A percentile compares a stretch with the other conserved stretches of the same genome.
Conservation (phyloP, 2,329 filamentous ascomycete species). For the Aureobasidium sp. region DNA sequence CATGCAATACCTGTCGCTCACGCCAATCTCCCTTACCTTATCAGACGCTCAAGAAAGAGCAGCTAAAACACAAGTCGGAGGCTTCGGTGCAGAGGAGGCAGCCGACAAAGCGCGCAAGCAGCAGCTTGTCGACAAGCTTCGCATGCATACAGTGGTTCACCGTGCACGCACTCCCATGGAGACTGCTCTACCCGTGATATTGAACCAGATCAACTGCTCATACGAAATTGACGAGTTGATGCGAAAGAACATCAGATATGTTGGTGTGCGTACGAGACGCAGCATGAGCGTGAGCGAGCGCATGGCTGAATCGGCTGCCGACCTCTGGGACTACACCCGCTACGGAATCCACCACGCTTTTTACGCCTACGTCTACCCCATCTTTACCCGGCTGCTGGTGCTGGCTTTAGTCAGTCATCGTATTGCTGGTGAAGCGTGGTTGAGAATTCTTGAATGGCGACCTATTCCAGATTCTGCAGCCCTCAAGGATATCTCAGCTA, state of each 20-base stretch:
- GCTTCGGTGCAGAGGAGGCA: slow-evolving; percentile 65
- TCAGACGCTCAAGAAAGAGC: slow-evolving; percentile 37
- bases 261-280: slow-evolving; percentile 67
- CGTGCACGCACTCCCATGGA: slow-evolving; percentile 75
- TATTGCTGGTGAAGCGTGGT: slow-evolving; percentile 67
- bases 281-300: slow-evolving; percentile 88
- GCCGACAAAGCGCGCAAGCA: slow-evolving; percentile 53
- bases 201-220: slow-evolving; percentile 94
- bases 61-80: slow-evolving; percentile 35
- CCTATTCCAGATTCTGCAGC: slow-evolving; percentile 69
- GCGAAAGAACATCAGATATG: slow-evolving; percentile 80
- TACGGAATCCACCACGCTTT: slow-evolving; percentile 62
- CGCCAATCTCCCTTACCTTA: slow-evolving; percentile 79
- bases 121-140: slow-evolving; percentile 74
- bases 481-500: slow-evolving; percentile 91
- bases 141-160: slow-evolving; percentile 74
- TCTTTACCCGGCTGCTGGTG: slow-evolving; percentile 64
- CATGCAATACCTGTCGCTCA: slow-evolving; percentile 95
- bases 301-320: slow-evolving; percentile 86
- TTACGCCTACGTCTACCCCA: slow-evolving; percentile 67
- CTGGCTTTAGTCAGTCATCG: slow-evolving; percentile 71
- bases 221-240: slow-evolving; percentile 79
- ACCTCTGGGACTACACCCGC: slow-evolving; percentile 67
- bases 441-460: slow-evolving; percentile 78
- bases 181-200: slow-evolving; percentile 66